Base-by-base conservation (phyloP, 441 rosid species). In the Breynia disticha region DNA sequence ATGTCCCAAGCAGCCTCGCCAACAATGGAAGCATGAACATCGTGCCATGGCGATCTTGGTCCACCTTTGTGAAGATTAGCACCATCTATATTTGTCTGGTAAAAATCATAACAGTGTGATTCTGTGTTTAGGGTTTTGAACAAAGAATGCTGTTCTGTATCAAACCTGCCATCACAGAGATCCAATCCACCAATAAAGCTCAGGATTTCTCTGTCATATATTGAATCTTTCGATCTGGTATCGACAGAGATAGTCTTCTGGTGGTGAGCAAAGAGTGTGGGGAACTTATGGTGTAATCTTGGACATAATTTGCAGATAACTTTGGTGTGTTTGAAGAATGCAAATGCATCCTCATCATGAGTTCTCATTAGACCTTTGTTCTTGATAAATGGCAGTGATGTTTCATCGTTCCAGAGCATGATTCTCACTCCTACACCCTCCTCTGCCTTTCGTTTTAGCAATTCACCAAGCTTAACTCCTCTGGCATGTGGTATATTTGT, bases 21-120 rank as follows among this genome's bases (percentile, higher is more conserved):
- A 11, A 70, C 55, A 12, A 90, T 56, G 8, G 83, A 72, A 48
- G 83, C 79, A 68, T 87, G 95, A 35, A 70, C 78, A 38, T 90
- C 96, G 19, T 90, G 98, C 98, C 98, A 87, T 1, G 96, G 98
- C 60, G 72, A 90, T 62, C 97, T 77, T 1, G 98, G 98, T 24
- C 98, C 96, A 13, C 98, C 98, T 67, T 47, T 83, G n/a, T 67
- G 76, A 17, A 79, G 73, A 21, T 72, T 74, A 42, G 95, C 93
- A 49, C 93, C 90, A 0, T 76, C 57, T 5, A 90, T 69, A 55
- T 64, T 87, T 12, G 83, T 79, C 64, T 90, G 96, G 53, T 90
- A 87, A 64, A 83, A 90, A 64, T 83, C 93, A 16, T 21, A 38
- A 17, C 50, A 62, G 55, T 78, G 83, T 15, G 80, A 66, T 1